Evolutionary conservation across 78 protist genomes (phyloP).

Genomic region (Dictyostelium citrinum): DNA sequence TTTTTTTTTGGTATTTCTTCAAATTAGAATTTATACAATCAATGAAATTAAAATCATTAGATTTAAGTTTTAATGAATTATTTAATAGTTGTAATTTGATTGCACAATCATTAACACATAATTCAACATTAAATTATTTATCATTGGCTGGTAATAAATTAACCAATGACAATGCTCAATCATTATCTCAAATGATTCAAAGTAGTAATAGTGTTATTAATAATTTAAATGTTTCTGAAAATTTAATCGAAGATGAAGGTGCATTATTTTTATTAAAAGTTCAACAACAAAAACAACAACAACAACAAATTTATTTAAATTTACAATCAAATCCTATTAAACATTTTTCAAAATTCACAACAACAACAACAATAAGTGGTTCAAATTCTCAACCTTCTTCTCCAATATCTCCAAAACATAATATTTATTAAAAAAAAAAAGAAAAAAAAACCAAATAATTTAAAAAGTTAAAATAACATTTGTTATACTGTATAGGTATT

Average conservation of each 20-base stretch:
- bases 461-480: background rate
- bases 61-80: slow-evolving; percentile 23
- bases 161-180: slow-evolving; percentile 43
- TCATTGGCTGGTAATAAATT: slow-evolving; percentile 28
- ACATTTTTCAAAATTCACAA: slow-evolving; percentile 6
- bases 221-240: slow-evolving; percentile 38
- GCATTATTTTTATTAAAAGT: slow-evolving; percentile 32
- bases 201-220: background rate
- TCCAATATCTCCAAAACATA: background rate
- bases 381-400: background rate
- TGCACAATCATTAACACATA: slow-evolving; percentile 39
- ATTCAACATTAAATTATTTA: background rate
- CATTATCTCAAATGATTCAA: slow-evolving; percentile 56
- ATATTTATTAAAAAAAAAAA: background rate
- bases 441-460: background rate
- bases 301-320: background rate
- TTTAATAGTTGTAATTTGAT: slow-evolving; percentile 28
- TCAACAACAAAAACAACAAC: background rate
- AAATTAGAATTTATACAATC: slow-evolving; percentile 61
- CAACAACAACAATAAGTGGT: too few relatives aligned
- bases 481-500: background rate
- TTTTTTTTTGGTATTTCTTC: background rate
- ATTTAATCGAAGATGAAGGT: slow-evolving; percentile 56
- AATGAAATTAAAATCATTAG: slow-evolving; percentile 45
- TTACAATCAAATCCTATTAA: background rate